phyloP scores from a whole-genome alignment of 495 filamentous ascomycete species.

The Penicillium alfredii region DNA sequence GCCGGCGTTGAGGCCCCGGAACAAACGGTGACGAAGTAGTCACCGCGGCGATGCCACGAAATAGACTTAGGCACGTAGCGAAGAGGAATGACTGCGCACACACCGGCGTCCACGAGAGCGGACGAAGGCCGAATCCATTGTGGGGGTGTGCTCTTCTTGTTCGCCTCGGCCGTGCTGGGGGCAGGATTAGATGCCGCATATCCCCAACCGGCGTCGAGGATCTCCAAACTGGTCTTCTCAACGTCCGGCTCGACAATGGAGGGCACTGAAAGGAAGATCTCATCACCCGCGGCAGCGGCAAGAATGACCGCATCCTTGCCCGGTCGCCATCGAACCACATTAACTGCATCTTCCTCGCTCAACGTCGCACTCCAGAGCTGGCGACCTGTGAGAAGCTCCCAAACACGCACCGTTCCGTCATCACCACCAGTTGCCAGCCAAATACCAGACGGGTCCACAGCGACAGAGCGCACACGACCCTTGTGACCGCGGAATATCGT shows the following conservation, averaged over 20 bases:
- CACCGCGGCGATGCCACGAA: conserved; percentile 88
- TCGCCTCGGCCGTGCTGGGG: conserved; percentile 49
- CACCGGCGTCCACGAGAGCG: conserved; percentile 67
- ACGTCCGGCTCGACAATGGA: conserved; percentile 63
- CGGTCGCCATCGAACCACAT: conserved; percentile 85
- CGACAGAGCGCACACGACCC: conserved; percentile 77
- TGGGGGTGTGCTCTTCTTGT: conserved; percentile 67
- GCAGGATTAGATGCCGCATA: conserved; percentile 68
- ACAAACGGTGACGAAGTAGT: conserved; percentile 91
- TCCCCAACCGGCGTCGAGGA: conserved; percentile 84
- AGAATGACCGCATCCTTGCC: conserved; percentile 74
- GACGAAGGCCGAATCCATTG: conserved; percentile 77
- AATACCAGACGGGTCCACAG: conserved; percentile 68
- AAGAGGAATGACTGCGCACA: conserved; percentile 72
- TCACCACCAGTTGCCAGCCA: conserved; percentile 90
- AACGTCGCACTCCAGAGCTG: conserved; percentile 81
- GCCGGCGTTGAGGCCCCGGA: conserved; percentile 62
- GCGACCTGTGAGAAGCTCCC: conserved; percentile 81
- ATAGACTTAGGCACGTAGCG: conserved; percentile 82
- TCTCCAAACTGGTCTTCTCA: conserved; percentile 63
- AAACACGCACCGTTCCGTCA: conserved; percentile 86
- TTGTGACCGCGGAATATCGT: conserved; percentile 83
- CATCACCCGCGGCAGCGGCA: conserved; percentile 76
- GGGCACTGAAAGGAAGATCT: conserved; percentile 77
- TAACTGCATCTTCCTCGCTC: conserved; percentile 75